Percentiles rank a stretch among this genome's conserved stretches.
phyloP scores from a whole-genome alignment of 441 rosid genomes.

The Jatropha multifida region DNA sequence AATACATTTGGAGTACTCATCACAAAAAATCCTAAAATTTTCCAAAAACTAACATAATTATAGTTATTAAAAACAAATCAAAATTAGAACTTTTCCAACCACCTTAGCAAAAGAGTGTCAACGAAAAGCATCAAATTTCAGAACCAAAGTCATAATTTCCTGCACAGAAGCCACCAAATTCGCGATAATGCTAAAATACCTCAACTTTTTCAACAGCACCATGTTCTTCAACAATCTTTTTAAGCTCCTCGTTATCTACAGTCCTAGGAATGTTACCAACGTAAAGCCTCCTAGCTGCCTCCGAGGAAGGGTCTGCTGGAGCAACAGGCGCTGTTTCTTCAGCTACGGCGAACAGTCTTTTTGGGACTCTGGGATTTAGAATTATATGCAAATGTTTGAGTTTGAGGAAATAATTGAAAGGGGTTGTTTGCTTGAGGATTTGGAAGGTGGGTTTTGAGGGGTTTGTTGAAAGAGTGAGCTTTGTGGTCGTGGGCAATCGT shows the following conservation, averaged over 20 bases:
- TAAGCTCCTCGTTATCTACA: slow-evolving; percentile 55
- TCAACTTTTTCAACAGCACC: slow-evolving; percentile 84
- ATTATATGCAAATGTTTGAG: slow-evolving; percentile 1
- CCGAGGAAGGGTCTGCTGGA: slow-evolving; percentile 46
- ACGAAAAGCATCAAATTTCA: background rate
- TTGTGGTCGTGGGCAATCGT: slow-evolving; percentile 14
- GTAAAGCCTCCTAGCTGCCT: slow-evolving; percentile 64
- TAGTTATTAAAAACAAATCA: background rate
- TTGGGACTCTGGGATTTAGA: slow-evolving; percentile 11
- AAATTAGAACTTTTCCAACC: background rate
- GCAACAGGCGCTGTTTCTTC: slow-evolving; percentile 38
- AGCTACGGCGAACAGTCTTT: slow-evolving; percentile 46
- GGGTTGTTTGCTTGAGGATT: slow-evolving; percentile 13
- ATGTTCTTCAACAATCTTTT: slow-evolving; percentile 67
- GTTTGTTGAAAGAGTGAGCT: slow-evolving; percentile 18
- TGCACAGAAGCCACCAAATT: background rate
- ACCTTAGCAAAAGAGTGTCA: background rate
- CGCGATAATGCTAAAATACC: slow-evolving; percentile 32
- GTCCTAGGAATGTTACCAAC: slow-evolving; percentile 87
- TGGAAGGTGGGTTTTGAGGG: slow-evolving; percentile 22
- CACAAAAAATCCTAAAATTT: background rate
- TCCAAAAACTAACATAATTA: background rate
- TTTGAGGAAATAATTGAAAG: slow-evolving; percentile 15
- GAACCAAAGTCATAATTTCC: background rate
- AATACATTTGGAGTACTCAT: background rate